phyloP scores from a whole-genome alignment of 2,329 filamentous ascomycete genomes.

The Diplodia seriata region DNA sequence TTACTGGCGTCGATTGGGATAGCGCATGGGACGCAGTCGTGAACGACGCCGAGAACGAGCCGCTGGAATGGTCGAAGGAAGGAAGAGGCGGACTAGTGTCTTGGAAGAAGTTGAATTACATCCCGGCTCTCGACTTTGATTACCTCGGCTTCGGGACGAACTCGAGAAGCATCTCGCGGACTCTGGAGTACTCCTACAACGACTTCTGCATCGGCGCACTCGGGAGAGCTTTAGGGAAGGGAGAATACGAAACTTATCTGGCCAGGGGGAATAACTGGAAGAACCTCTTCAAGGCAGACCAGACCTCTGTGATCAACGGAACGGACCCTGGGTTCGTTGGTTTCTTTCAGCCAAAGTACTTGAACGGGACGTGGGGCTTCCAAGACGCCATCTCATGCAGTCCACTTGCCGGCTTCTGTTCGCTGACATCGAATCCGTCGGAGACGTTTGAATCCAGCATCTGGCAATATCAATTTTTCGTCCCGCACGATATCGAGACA shows the following conservation, averaged over 20 bases:
- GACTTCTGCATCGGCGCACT: constrained; percentile 68
- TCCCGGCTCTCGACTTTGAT: constrained; percentile 51
- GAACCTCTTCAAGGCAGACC: constrained; percentile 64
- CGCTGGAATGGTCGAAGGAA: constrained; percentile 49
- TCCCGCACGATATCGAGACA: constrained; percentile 53
- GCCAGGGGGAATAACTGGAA: constrained; percentile 69
- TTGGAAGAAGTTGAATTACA: constrained; percentile 48
- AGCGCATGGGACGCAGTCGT: constrained; percentile 48
- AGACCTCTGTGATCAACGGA: constrained; percentile 46
- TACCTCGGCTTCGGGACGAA: constrained; percentile 53
- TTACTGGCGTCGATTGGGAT: constrained; percentile 55
- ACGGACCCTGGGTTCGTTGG: constrained; percentile 70
- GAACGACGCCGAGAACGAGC: constrained; percentile 50
- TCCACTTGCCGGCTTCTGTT: constrained; percentile 44
- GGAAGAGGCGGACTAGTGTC: constrained; percentile 47
- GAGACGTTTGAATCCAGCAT: constrained; percentile 76
- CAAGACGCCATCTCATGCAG: constrained; percentile 64
- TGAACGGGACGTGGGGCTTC: constrained; percentile 71
- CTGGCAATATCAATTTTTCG: constrained; percentile 75
- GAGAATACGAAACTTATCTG: constrained; percentile 65
- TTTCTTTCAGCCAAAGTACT: constrained; percentile 72
- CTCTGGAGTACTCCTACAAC: constrained; percentile 53
- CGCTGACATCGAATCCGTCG: constrained; percentile 53
- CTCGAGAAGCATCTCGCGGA: constrained; percentile 50
- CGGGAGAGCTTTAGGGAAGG: constrained; percentile 62